Evolutionary conservation across 192 early-diverging fungal genomes (phyloP), one percentile per base, ranked within the genome.

Genomic region (Gaertneriomyces sp.): DNA sequence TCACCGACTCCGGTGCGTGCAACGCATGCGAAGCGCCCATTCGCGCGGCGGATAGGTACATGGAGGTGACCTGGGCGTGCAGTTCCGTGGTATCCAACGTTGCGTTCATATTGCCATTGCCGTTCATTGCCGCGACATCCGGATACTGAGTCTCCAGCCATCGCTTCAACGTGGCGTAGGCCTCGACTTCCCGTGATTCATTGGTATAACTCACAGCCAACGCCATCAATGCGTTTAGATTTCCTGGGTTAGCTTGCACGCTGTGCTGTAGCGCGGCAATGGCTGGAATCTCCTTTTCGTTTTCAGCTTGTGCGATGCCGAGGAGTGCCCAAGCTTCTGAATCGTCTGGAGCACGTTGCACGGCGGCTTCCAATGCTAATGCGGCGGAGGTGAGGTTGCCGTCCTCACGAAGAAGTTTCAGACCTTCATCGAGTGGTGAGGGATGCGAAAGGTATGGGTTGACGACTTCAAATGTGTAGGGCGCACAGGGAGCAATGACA

Each of bases 151-250:
- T 89, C 45, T 84, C 81, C n/a, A 98, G 72, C 94, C 94, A 98
- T 44, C 85, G 85, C 68, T 93, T 85, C 11, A 98, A 78, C 47
- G 88, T 80, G 63, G 92, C 90, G 60, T 93, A 93, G 8, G 91
- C 87, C 68, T 94, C 87, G 42, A 80, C 82, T 60, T 89, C 83
- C 58, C 85, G 89, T 53, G 85, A 81, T 62, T 98, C 93, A 63
- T 98, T 98, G 4, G 89, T 92, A 70, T 94, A 96, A 0, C 86
- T 89, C 20, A 98, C 91, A 7, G 93, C 84, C 50, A 98, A 74
- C 49, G 70, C 67, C 70, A 76, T 72, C n/a, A 76, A 44, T 6
- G 70, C 74, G 6, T 53, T 56, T 42, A 70, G 38, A 47, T 76
- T 76, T 44, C 38, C 38, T 16, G 70, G 74, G 60, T 94, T 80